Base-by-base conservation (phyloP, 1,139 yeast genomes). In the Kurtzmaniella quercitrusa region DNA sequence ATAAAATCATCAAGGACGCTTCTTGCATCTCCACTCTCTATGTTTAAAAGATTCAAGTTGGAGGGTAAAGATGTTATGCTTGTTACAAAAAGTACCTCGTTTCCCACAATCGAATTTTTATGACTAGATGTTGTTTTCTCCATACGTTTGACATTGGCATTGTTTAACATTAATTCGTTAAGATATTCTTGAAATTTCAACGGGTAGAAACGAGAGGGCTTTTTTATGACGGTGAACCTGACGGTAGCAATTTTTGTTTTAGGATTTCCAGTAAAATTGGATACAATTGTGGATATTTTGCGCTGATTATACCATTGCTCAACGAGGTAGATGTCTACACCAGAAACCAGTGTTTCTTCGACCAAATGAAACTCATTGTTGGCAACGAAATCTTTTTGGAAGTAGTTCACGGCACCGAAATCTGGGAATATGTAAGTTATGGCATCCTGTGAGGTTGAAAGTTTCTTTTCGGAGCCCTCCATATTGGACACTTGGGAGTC, bases 241-340 rank as follows among this genome's bases (percentile, higher is more conserved):
- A 79, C 75, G 2, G 84, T 95, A 7, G 71, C 61, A 0, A 88
- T 76, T 36, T 67, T 66, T 51, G 88, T 87, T 21, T 71, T 70
- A 8, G 77, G 61, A 55, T 88, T 87, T 2, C 98, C 98, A 0
- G 98, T 91, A 57, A 78, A 93, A 0, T 94, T 80, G 1, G 93
- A 80, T 20, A 91, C 84, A 6, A 86, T 74, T 0, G 84, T 72
- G 30, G 88, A 82, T 18, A 81, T 67, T 42, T 76, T 74, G 34
- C 98, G 68, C 45, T 82, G 82, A 36, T 84, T 75, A 2, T 87
- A 84, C 98, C 98, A 93, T 61, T 91, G 97, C 57, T 93, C 98
- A 11, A 91, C 95, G 39, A 93, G 70, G 56, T 93, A 93, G 21
- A 87, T 76, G 59, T 93, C 98, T 57, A 85, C 88, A 1, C 98